A percentile compares a stretch with the other conserved stretches of the same genome.
These are phyloP conservation scores for Chytriomyces confervae DNA, from an alignment of 192 early-diverging fungal genomes.

Conservation along the genomic window DNA sequence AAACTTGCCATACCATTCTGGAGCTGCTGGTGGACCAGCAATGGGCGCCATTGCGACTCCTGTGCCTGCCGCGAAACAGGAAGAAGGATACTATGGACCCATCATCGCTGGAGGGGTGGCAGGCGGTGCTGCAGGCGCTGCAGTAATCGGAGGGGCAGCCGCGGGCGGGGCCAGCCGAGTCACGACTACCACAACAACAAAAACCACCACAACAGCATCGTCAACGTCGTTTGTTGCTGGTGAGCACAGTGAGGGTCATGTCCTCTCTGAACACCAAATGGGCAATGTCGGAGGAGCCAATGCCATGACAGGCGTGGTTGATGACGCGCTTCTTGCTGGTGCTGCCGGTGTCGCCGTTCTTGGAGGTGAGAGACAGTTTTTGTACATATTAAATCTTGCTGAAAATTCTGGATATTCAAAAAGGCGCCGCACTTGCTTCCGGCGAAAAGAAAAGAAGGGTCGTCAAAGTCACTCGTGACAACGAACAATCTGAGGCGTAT, in stretches of 20 bases:
- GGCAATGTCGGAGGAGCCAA: background rate
- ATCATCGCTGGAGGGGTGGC: background rate
- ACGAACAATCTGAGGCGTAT: too few relatives aligned
- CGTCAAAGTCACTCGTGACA: background rate
- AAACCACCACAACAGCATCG: background rate
- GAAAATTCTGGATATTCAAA: background rate
- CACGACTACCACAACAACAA: background rate
- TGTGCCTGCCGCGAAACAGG: background rate
- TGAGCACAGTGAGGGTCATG: background rate
- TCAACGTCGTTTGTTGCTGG: background rate
- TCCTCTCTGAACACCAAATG: background rate
- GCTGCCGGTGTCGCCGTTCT: background rate
- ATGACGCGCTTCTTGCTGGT: background rate
- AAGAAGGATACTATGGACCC: background rate
- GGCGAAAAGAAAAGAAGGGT: slow-evolving; percentile 9
- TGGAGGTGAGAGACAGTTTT: background rate
- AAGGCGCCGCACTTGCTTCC: slow-evolving; percentile 3
- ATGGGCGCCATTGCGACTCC: slow-evolving; percentile 1
- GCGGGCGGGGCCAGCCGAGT: background rate
- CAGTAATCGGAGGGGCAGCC: background rate
- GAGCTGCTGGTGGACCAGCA: background rate
- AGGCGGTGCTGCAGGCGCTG: slow-evolving; percentile 1
- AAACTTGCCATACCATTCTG: background rate
- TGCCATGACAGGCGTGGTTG: background rate
- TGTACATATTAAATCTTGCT: background rate